Conservation (phyloP, 2,329 filamentous ascomycete genomes). For the Fusarium incarnatum region DNA sequence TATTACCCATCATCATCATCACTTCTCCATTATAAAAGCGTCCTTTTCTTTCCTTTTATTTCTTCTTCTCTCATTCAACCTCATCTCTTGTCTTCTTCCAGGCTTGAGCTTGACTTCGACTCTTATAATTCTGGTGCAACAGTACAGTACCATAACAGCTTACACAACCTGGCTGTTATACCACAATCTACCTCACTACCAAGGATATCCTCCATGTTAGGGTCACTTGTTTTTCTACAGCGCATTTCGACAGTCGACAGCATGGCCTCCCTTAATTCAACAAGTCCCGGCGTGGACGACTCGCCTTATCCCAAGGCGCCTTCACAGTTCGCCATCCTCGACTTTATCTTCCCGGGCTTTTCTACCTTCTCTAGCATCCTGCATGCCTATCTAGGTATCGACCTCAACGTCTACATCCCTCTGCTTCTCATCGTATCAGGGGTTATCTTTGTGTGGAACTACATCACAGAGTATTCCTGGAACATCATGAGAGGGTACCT, state of each 20-base stretch:
- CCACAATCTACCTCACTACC: not conserved
- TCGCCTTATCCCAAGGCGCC: conserved; percentile 18
- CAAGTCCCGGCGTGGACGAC: conserved; percentile 18
- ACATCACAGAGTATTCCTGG: conserved; percentile 62
- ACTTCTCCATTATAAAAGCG: conserved; percentile 24
- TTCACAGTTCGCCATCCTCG: conserved; percentile 63
- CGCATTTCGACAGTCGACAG: conserved; percentile 10
- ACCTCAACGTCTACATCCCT: conserved; percentile 72
- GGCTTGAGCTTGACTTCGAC: not conserved
- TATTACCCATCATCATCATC: conserved; percentile 6
- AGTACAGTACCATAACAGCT: not conserved
- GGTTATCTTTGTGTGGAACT: conserved; percentile 64
- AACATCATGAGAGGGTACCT: conserved; percentile 64
- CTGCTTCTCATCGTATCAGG: conserved; percentile 63
- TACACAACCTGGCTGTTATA: not conserved
- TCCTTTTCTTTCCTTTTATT: not conserved
- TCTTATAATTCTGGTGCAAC: not conserved
- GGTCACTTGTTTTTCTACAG: conserved; percentile 15
- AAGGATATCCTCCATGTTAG: conserved; percentile 13
- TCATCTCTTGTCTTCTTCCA: conserved; percentile 19
- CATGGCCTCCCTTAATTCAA: conserved; percentile 45
- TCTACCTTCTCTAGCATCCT: conserved; percentile 66
- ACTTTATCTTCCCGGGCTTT: conserved; percentile 75
- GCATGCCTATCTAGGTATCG: conserved; percentile 68
- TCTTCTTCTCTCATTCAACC: not conserved